These are phyloP conservation scores for Xylariaceae sp. DNA, from an alignment of 2,329 filamentous ascomycete genomes.

Conservation along the genomic window DNA sequence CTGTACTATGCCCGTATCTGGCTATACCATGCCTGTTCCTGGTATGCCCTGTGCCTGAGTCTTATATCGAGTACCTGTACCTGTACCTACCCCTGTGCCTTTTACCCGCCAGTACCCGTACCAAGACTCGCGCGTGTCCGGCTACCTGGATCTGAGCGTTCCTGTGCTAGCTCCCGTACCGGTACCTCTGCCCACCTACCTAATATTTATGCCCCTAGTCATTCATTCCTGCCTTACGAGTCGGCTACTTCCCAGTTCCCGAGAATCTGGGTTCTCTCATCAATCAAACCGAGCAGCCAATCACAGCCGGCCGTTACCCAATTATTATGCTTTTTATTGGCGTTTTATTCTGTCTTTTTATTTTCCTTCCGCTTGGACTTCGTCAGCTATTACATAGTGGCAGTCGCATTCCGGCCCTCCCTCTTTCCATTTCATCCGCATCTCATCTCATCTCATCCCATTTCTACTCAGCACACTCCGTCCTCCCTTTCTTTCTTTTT, in stretches of 20 bases:
- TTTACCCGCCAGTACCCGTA: background rate
- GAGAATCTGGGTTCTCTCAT: background rate
- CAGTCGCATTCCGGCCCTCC: constrained; percentile 12
- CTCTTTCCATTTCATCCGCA: background rate
- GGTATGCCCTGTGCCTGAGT: background rate
- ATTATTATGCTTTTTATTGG: background rate
- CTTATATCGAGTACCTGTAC: background rate
- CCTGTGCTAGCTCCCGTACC: background rate
- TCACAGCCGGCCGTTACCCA: background rate
- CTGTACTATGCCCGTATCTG: background rate
- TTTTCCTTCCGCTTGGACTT: background rate
- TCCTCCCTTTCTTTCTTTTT: background rate
- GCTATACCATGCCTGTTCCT: background rate
- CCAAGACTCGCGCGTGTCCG: background rate
- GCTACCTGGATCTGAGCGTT: background rate
- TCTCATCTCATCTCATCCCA: background rate
- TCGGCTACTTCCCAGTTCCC: background rate
- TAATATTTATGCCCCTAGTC: background rate
- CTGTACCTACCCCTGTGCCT: background rate
- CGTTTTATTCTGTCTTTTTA: background rate
- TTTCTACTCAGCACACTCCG: background rate
- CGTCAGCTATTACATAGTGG: background rate
- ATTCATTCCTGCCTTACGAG: background rate
- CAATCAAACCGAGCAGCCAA: background rate
- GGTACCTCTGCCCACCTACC: background rate